phyloP scores from a whole-genome alignment of 2,329 filamentous ascomycete species.

The Paecilomyces niveus region DNA sequence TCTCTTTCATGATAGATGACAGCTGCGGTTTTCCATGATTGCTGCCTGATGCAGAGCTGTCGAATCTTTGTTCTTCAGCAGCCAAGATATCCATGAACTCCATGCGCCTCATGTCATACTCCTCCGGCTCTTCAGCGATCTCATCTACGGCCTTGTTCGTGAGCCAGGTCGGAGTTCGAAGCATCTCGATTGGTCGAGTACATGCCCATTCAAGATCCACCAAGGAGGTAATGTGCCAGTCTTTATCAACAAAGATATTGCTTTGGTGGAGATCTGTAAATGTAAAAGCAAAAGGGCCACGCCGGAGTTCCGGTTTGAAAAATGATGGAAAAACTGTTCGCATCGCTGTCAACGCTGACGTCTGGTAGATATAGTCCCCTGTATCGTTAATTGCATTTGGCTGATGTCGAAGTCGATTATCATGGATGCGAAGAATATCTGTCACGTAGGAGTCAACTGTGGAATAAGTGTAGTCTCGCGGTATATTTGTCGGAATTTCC shows the following conservation, averaged over 20 bases:
- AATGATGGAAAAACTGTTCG: slow-evolving; percentile 18
- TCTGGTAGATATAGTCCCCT: slow-evolving; percentile 10
- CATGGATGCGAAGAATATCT: slow-evolving; percentile 14
- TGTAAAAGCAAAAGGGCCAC: slow-evolving; percentile 27
- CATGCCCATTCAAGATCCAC: no score
- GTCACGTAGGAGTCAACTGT: slow-evolving; percentile 12
- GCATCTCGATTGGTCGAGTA: no score
- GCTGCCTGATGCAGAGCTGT: no score
- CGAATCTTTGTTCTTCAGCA: no score
- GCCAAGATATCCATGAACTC: no score
- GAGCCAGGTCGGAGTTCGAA: no score
- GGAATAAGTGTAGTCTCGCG: slow-evolving; percentile 11
- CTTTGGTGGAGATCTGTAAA: slow-evolving; percentile 37
- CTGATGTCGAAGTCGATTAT: slow-evolving; percentile 14
- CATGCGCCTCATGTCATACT: no score
- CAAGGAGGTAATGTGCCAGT: no score
- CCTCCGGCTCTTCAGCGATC: no score
- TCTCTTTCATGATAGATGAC: no score
- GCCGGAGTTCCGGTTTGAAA: slow-evolving; percentile 21
- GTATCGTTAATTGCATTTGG: slow-evolving; percentile 16
- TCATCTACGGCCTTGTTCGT: no score
- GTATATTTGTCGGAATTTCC: slow-evolving; percentile 13
- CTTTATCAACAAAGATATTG: slow-evolving; percentile 14
- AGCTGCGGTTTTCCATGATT: no score
- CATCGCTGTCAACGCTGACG: slow-evolving; percentile 19